Percentiles rank a stretch among this genome's conserved stretches.
Conservation (phyloP, 2,329 filamentous ascomycete species). For the Fusarium pseudocircinatum region DNA sequence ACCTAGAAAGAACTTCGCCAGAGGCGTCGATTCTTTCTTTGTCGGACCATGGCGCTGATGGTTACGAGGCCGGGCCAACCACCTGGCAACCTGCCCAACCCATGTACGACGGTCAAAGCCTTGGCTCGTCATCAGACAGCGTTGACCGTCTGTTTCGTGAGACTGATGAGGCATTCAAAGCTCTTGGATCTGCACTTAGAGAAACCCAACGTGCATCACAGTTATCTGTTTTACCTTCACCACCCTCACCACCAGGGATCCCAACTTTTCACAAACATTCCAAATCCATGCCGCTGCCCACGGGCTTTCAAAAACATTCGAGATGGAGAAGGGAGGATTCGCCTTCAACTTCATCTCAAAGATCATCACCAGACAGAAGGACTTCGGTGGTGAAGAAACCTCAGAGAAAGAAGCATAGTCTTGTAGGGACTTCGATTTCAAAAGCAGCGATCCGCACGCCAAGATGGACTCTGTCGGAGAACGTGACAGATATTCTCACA, state of each 20-base stretch:
- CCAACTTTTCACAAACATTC: constrained; percentile 27
- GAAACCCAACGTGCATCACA: constrained; percentile 44
- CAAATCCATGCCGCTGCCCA: constrained; percentile 39
- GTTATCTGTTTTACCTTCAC: constrained; percentile 17
- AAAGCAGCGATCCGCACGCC: constrained; percentile 42
- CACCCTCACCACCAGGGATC: constrained; percentile 31
- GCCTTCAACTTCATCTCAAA: constrained; percentile 16
- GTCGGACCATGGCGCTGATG: constrained; percentile 31
- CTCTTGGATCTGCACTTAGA: constrained; percentile 54
- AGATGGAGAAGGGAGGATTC: constrained; percentile 22
- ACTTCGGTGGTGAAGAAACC: constrained; percentile 54
- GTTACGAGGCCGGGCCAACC: constrained; percentile 18
- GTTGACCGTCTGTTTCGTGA: constrained; percentile 59
- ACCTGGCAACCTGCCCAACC: constrained; percentile 11
- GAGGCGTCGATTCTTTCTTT: constrained; percentile 38
- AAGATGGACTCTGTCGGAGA: constrained; percentile 65
- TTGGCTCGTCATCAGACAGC: constrained; percentile 47
- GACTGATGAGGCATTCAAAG: constrained; percentile 61
- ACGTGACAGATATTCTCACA: constrained; percentile 66
- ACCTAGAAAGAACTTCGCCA: constrained; percentile 3
- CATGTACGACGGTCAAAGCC: constrained; percentile 30
- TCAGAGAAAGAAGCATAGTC: constrained; percentile 51
- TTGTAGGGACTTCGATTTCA: constrained; percentile 16
- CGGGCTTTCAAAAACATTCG: constrained; percentile 26
- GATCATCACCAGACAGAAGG: constrained; percentile 38